Evolutionary conservation across 345 rosid species (phyloP), one percentile per base, ranked within the genome.

Genomic region (Citrus trifoliata): DNA sequence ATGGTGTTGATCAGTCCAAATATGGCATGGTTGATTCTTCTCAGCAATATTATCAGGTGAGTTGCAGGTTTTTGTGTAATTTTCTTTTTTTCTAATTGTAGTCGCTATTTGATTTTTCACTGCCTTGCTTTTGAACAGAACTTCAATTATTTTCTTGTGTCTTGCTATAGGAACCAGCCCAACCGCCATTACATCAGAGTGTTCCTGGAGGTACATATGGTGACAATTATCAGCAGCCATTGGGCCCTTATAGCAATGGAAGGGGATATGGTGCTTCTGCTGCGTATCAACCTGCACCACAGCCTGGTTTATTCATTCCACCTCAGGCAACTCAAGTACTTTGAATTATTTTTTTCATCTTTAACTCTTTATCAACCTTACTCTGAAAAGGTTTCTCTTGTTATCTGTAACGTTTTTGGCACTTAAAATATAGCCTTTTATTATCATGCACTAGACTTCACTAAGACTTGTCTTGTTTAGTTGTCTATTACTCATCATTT

Each of bases 291-390:
- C 83, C 93, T 79, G 74, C 85, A 67, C 83, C 80, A 25, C 82
- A 82, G 77, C 85, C 92, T 48, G 74, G 84, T 33, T 90, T 91
- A 89, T 91, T 85, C 84, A 83, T 95, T 87, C 97, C 94, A 79
- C 86, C 91, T n/a, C 91, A 80, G 73, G 80, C 90, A 66, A 87
- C 90, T 16, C 93, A 87, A 97, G 98, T 97, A 87, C 64, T 70
- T 78, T 1, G 37, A 76, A 35, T 51, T 70, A 18, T 33, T 53
- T 32, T 7, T 32, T 18, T 65, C 19, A 67, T 66, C n/a, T 67
- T 53, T 46, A 67, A 33, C 79, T 55, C 10, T 16, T 32, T 25
- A 75, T 19, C 42, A 27, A 63, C 22, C 12, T 27, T 4, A 3
- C 1, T 28, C 3, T 7, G 70, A 62, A 62, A 75, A 55, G 5